Evolutionary conservation across 2,329 filamentous ascomycete genomes (phyloP), one percentile per base, ranked within the genome.

Genomic region (Trichoderma sp.): DNA sequence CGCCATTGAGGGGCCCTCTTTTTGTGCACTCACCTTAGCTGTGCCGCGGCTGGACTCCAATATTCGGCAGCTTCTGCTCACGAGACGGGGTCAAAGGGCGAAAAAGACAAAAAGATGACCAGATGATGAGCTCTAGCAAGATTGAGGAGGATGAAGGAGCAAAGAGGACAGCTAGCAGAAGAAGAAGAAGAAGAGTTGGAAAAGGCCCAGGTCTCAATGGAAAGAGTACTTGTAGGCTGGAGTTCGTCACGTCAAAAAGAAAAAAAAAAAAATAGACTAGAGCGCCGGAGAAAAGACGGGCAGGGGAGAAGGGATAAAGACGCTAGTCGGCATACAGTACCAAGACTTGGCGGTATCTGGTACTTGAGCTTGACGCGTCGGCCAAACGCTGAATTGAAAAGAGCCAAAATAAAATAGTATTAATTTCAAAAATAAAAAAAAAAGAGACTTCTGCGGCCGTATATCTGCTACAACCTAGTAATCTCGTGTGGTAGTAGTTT

Each of bases 211-310:
- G 21, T 47, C 27, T 58, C 53, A 37, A 58, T 24, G 63, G 40
- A 40, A 67, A 31, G 47, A 59, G 31, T 49, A 49, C 53, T 49
- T 49, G 47, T 49, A 49, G 47, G n/a, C 21, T 24, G n/a, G 47
- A 49, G n/a, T 49, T 49, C 47, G 47, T 49, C 47, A 49, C 47
- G 47, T 49, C 47, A 24, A 49, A 55, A 47, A 49, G 61, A 59
- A 49, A 68, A 59, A 67, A 53, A 35, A 69, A 69, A 64, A 58
- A 65, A 73, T 68, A 76, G 43, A 71, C 70, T 70, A 69, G 71
- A 75, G 40, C 70, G 69, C 68, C 72, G 73, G 70, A 70, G 74
- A 71, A 73, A 75, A 75, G 64, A 33, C 33, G 40, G 40, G 33
- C 24, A 29, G 73, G 71, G 71, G 72, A 70, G 49, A 53, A 53